Evolutionary conservation across 768 basidiomycete species (phyloP).

Genomic region (Suillus americanus): DNA sequence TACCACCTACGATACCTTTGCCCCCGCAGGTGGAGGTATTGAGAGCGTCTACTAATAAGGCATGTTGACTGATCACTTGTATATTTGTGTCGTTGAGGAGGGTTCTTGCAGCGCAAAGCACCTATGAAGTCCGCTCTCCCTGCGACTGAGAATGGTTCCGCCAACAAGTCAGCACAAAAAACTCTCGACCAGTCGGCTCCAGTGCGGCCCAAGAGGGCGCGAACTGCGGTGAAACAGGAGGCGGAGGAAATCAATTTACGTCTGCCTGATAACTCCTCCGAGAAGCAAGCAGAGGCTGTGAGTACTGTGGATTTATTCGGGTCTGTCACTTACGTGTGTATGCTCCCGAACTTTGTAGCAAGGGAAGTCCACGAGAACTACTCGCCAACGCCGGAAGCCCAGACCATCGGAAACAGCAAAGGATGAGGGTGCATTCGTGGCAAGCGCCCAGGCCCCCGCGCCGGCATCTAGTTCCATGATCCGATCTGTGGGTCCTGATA

Average conservation of each 20-base stretch:
- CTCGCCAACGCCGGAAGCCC: conserved; percentile 26
- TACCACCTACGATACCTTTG: conserved; percentile 7
- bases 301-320: conserved; percentile 9
- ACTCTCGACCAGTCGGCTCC: conserved; percentile 22
- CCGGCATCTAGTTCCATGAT: conserved; percentile 13
- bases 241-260: conserved; percentile 18
- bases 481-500: neutral
- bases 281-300: conserved; percentile 14
- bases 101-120: conserved; percentile 29
- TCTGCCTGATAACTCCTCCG: conserved; percentile 1
- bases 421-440: conserved; percentile 8
- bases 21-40: conserved; percentile 16
- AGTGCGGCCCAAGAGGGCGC: conserved; percentile 32
- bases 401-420: conserved; percentile 20
- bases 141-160: conserved; percentile 14
- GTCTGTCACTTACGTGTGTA: neutral
- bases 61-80: neutral
- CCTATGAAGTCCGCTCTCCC: conserved; percentile 18
- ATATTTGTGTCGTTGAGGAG: conserved; percentile 16
- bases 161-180: conserved; percentile 15
- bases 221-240: conserved; percentile 26
- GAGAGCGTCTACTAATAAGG: conserved; percentile 26
- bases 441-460: conserved; percentile 10
- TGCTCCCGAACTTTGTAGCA: conserved; percentile 8
- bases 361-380: conserved; percentile 15